Conservation (phyloP, 208 protist species). For the Leishmania lainsoni region DNA sequence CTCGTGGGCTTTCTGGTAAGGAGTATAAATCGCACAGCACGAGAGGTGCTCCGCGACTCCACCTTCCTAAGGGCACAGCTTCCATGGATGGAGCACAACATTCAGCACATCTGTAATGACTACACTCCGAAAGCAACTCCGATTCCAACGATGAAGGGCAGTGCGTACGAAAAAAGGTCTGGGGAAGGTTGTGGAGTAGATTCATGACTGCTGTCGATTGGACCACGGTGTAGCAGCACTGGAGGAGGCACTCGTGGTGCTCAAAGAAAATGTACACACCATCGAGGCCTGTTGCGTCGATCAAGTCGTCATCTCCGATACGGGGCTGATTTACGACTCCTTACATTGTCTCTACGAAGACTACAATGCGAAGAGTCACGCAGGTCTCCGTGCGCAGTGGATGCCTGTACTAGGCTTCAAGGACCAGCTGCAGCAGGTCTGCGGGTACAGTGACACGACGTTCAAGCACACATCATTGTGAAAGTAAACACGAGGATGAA, state of each 20-base stretch:
- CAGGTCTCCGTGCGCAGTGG: constrained; percentile 28
- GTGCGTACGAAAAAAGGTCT: constrained; percentile 59
- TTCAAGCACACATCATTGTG: constrained; percentile 50
- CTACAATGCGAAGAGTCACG: constrained; percentile 40
- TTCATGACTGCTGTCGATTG: constrained; percentile 36
- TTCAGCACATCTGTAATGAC: constrained; percentile 40
- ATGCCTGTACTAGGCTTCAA: constrained; percentile 45
- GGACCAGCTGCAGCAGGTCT: constrained; percentile 47
- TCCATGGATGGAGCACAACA: constrained; percentile 47
- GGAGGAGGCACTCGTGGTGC: constrained; percentile 46
- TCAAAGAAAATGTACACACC: constrained; percentile 25
- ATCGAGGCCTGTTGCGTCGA: constrained; percentile 19
- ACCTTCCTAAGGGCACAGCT: constrained; percentile 53
- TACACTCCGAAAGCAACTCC: constrained; percentile 45
- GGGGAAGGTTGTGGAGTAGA: constrained; percentile 39
- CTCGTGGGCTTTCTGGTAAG: no score
- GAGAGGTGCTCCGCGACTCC: constrained; percentile 44
- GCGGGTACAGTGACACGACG: constrained; percentile 27
- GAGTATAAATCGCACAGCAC: background rate
- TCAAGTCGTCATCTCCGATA: constrained; percentile 53
- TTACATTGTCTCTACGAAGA: background rate
- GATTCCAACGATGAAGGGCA: constrained; percentile 64
- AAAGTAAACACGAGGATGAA: constrained; percentile 68
- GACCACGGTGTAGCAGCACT: constrained; percentile 54
- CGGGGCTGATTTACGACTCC: constrained; percentile 50